Evolutionary conservation across 768 basidiomycete genomes (phyloP), one percentile per base, ranked within the genome.

Genomic region (Termitomyces sp.): DNA sequence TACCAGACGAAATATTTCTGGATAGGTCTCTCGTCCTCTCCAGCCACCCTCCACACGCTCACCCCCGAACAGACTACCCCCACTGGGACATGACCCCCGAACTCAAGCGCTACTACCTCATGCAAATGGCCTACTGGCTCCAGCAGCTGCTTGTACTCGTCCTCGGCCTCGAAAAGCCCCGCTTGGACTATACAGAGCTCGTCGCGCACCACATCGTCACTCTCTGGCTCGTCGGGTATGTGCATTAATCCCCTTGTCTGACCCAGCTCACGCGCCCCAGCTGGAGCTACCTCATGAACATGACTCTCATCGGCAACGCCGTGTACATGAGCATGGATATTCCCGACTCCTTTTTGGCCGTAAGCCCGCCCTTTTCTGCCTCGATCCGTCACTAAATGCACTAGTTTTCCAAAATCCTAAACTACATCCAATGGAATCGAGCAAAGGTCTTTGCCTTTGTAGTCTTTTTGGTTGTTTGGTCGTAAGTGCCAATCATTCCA

Each of bases 301-400:
- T 93, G 53, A 98, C 94, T 0, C 71, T 82, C 52, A 94, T 98
- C 44, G 97, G 97, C 10, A 90, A 91, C 62, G 88, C 94, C 5
- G 83, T 99, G 30, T 98, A 88, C 65, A 80, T 95, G 74, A 97
- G 94, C 69, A 98, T 98, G 97, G 97, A 99, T 74, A 79, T 95
- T 20, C 93, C 95, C 0, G 97, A 99, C 68, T 73, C 84, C 35
- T 91, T 89, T 71, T 78, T 99, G 13, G 94, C 92, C 13, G 88
- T 93, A 61, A 62, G 88, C 74, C 28, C 45, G 11, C 33, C 48
- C 35, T 46, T n/a, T 48, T n/a, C 28, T n/a, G 35, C 16, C 36
- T 26, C 3, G 7, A 47, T 14, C 18, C 14, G 14, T 13, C 3
- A 5, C 41, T 52, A 13, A 56, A 0, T 24, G 6, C 1, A 41